A percentile compares a stretch with the other conserved stretches of the same genome.
phyloP scores from a whole-genome alignment of 495 filamentous ascomycete species.

The Xylaria telfairii region DNA sequence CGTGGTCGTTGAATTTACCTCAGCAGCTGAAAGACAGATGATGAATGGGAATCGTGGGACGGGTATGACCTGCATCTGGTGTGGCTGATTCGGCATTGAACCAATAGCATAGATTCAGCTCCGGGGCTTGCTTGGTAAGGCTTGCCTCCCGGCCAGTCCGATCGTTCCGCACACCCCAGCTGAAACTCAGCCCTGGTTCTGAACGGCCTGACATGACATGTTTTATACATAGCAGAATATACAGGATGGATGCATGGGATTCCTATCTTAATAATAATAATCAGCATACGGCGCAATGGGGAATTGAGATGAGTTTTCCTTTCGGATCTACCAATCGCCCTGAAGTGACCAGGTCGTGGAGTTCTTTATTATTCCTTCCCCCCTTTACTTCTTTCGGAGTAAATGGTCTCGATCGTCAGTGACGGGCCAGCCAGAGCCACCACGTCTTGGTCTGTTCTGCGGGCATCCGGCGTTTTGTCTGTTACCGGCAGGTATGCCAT shows the following conservation, averaged over 20 bases:
- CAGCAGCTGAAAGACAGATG: not conserved
- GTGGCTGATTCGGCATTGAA: slow-evolving; percentile 19
- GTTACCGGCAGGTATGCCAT: slow-evolving; percentile 2
- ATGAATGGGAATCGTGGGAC: not conserved
- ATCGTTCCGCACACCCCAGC: slow-evolving; percentile 15
- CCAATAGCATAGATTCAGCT: slow-evolving; percentile 1
- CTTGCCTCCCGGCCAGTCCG: slow-evolving; percentile 22
- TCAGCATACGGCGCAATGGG: not conserved
- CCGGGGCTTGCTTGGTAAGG: slow-evolving; percentile 13
- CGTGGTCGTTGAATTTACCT: slow-evolving; percentile 12
- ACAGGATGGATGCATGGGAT: slow-evolving; percentile 2
- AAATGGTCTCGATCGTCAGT: not conserved
- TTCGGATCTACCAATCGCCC: not conserved
- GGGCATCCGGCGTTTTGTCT: not conserved
- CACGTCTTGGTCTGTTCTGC: not conserved
- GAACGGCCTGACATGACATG: not conserved
- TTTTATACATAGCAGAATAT: not conserved
- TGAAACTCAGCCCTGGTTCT: slow-evolving; percentile 16
- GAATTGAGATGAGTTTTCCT: not conserved
- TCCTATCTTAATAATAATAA: slow-evolving; percentile 9
- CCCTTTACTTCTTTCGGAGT: not conserved
- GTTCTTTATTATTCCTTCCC: not conserved
- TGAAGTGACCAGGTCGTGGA: not conserved
- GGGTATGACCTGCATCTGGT: slow-evolving; percentile 12
- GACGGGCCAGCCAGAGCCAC: not conserved